These are phyloP conservation scores for Coemansia sp. DNA, from an alignment of 192 early-diverging fungal species.

Conservation along the genomic window DNA sequence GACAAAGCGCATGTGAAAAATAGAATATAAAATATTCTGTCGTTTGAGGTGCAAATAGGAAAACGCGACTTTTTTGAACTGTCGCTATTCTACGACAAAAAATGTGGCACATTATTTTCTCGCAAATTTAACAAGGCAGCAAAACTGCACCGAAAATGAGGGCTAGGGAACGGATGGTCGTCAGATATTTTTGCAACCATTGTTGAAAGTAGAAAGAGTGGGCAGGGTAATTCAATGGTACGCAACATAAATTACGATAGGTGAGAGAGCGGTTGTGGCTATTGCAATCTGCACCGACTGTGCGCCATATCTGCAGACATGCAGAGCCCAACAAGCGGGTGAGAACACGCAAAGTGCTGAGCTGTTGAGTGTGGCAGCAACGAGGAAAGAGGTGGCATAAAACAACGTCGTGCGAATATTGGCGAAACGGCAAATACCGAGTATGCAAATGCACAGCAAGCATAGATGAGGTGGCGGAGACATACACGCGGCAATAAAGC, in stretches of 20 bases:
- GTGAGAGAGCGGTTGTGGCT: not conserved
- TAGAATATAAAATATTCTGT: not conserved
- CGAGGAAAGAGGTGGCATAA: not conserved
- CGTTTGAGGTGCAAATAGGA: not conserved
- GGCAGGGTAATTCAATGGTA: not conserved
- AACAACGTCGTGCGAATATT: conserved; percentile 1
- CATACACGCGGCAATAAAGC: not conserved
- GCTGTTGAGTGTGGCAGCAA: not conserved
- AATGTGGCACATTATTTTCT: conserved; percentile 3
- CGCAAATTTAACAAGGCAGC: not conserved
- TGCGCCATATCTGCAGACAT: not conserved
- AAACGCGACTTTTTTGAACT: not conserved
- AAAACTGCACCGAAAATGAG: not conserved
- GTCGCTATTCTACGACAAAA: not conserved
- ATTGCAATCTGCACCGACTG: not conserved
- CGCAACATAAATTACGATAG: not conserved
- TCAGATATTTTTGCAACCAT: conserved; percentile 4
- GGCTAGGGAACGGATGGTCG: not conserved
- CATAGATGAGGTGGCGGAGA: not conserved
- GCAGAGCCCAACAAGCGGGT: not conserved
- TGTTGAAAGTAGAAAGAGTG: not conserved
- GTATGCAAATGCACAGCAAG: not conserved
- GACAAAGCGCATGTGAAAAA: not conserved
- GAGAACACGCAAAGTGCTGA: not conserved
- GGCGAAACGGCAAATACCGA: not conserved